Conservation (phyloP, 73 alveolate species). For the Uronychia setigera region DNA sequence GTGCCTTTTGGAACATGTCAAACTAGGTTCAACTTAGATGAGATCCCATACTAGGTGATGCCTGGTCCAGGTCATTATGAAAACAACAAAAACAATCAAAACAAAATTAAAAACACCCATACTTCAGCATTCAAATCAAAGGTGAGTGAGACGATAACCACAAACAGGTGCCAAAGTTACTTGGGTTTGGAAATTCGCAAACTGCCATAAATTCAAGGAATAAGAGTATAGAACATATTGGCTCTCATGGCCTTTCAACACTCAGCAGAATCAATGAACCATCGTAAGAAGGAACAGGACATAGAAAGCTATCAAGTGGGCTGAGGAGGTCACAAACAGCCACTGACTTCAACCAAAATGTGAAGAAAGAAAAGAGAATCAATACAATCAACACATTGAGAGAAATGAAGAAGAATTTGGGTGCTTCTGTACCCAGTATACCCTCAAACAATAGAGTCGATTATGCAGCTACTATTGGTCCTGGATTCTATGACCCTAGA, state of each 20-base stretch:
- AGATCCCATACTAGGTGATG: background rate
- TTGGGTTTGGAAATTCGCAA: background rate
- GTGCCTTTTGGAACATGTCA: background rate
- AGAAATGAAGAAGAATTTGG: background rate
- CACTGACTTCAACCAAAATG: background rate
- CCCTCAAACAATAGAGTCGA: background rate
- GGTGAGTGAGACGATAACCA: background rate
- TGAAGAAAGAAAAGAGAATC: background rate
- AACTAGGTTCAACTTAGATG: background rate
- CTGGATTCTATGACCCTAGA: slow-evolving; percentile 12
- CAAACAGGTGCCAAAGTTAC: background rate
- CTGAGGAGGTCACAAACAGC: background rate
- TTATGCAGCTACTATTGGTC: background rate
- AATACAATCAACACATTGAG: background rate
- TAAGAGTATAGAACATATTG: background rate
- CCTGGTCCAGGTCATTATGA: slow-evolving; percentile 26
- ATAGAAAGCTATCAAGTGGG: background rate
- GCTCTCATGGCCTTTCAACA: background rate
- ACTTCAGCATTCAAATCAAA: background rate
- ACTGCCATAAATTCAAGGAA: background rate
- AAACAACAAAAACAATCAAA: background rate
- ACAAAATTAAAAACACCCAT: background rate
- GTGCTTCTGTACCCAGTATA: background rate
- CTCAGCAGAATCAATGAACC: background rate
- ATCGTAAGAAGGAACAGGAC: background rate